Evolutionary conservation across 306 rosid genomes (phyloP).

Genomic region (Fragaria vesca): DNA sequence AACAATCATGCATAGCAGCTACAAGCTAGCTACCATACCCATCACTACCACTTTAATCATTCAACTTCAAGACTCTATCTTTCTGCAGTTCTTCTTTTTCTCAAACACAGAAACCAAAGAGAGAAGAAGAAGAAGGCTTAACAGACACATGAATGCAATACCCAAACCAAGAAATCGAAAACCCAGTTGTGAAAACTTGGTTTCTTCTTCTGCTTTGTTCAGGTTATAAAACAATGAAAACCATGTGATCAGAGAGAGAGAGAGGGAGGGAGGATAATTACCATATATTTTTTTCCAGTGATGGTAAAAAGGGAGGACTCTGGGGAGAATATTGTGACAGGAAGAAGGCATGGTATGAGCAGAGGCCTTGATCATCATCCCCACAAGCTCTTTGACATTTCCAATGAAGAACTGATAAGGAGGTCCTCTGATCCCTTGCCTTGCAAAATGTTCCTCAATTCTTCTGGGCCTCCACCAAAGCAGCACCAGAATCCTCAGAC

Average conservation of each 20-base stretch:
- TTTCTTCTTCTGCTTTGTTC: neutral
- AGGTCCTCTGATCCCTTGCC: constrained; percentile 92
- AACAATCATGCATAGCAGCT: constrained; percentile 25
- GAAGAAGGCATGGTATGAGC: constrained; percentile 77
- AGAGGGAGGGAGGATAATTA: neutral
- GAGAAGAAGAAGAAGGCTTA: neutral
- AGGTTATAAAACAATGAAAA: neutral
- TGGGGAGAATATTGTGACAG: constrained; percentile 93
- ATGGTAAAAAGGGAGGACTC: constrained; percentile 94
- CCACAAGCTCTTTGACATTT: constrained; percentile 68
- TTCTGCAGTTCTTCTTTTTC: neutral
- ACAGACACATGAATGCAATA: constrained; percentile 2
- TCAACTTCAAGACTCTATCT: constrained; percentile 7
- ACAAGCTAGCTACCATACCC: constrained; percentile 17
- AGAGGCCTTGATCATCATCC: constrained; percentile 86
- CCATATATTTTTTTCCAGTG: constrained; percentile 98
- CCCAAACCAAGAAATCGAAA: constrained; percentile 3
- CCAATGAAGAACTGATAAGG: constrained; percentile 97
- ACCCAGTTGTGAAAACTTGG: constrained; percentile 20
- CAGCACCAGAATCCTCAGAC: constrained; percentile 40
- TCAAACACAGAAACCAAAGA: neutral
- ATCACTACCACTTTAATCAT: constrained; percentile 36
- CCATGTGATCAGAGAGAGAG: constrained; percentile 1
- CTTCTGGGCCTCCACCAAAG: constrained; percentile 93
- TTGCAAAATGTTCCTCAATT: constrained; percentile 67